Conservation (phyloP, 2,329 filamentous ascomycete species). For the Trichophyton verrucosum region DNA sequence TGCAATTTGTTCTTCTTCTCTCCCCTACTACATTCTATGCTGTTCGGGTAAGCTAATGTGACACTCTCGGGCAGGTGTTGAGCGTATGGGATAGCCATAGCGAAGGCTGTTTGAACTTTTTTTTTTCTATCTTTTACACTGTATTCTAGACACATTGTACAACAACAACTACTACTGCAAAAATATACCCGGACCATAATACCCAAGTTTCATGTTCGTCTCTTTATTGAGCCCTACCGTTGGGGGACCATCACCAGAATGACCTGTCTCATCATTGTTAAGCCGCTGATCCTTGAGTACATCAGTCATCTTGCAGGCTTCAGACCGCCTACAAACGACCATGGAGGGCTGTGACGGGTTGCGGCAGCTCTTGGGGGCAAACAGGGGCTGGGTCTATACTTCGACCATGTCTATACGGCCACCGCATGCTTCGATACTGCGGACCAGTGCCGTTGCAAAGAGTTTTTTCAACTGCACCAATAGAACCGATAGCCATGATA, state of each 20-base stretch:
- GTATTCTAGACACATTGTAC: background rate
- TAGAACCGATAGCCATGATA: constrained; percentile 88
- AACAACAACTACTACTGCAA: background rate
- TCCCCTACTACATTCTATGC: background rate
- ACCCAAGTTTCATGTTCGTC: background rate
- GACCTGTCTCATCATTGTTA: constrained; percentile 31
- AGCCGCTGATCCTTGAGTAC: constrained; percentile 37
- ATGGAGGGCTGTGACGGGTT: constrained; percentile 85
- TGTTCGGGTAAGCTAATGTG: background rate
- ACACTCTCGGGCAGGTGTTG: background rate
- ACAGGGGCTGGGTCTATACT: constrained; percentile 72
- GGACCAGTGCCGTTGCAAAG: constrained; percentile 83
- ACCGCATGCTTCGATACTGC: constrained; percentile 74
- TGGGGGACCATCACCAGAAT: constrained; percentile 94
- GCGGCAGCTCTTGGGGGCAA: constrained; percentile 72
- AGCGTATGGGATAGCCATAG: background rate
- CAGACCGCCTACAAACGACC: constrained; percentile 68
- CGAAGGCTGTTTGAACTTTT: background rate
- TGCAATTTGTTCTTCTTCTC: background rate
- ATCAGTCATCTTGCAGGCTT: constrained; percentile 89
- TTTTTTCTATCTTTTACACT: background rate
- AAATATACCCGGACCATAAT: background rate
- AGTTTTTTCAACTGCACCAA: constrained; percentile 88
- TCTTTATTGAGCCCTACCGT: constrained; percentile 38
- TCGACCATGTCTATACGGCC: constrained; percentile 51